phyloP scores from a whole-genome alignment of 345 rosid species.

The thale cress (Arabidopsis thaliana) region DNA sequence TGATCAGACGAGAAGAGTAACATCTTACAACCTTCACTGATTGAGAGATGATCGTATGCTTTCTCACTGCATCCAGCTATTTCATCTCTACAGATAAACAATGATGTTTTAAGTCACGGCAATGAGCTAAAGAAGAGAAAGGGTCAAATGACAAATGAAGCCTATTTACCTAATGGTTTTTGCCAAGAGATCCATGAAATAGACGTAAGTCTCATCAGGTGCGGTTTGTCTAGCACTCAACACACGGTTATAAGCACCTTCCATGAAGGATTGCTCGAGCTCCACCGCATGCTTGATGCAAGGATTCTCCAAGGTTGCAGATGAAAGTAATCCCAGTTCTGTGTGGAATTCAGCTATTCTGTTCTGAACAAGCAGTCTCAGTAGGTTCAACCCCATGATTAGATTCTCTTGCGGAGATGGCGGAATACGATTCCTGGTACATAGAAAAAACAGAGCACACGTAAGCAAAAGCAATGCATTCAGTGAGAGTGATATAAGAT shows the following conservation, averaged over 20 bases:
- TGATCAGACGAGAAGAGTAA: slow-evolving; percentile 53
- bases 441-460: slow-evolving; percentile 2
- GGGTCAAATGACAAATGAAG: background rate
- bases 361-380: slow-evolving; percentile 88
- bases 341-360: slow-evolving; percentile 96
- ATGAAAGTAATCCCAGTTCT: slow-evolving; percentile 77
- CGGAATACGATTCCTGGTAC: slow-evolving; percentile 64
- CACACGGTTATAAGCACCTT: slow-evolving; percentile 90
- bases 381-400: slow-evolving; percentile 84
- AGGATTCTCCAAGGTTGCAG: slow-evolving; percentile 78
- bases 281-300: slow-evolving; percentile 93
- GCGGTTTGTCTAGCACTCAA: slow-evolving; percentile 84
- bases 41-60: slow-evolving; percentile 79
- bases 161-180: slow-evolving; percentile 78
- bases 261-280: slow-evolving; percentile 97
- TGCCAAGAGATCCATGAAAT: slow-evolving; percentile 93
- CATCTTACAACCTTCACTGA: slow-evolving; percentile 66
- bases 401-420: slow-evolving; percentile 79
- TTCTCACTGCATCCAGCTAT: slow-evolving; percentile 97
- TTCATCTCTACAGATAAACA: slow-evolving; percentile 64
- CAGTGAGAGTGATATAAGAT: background rate
- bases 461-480: background rate
- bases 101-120: background rate
- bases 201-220: slow-evolving; percentile 77
- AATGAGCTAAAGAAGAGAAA: background rate